These are phyloP conservation scores for Xylariales sp. DNA, from an alignment of 2,329 filamentous ascomycete genomes.

Conservation along the genomic window DNA sequence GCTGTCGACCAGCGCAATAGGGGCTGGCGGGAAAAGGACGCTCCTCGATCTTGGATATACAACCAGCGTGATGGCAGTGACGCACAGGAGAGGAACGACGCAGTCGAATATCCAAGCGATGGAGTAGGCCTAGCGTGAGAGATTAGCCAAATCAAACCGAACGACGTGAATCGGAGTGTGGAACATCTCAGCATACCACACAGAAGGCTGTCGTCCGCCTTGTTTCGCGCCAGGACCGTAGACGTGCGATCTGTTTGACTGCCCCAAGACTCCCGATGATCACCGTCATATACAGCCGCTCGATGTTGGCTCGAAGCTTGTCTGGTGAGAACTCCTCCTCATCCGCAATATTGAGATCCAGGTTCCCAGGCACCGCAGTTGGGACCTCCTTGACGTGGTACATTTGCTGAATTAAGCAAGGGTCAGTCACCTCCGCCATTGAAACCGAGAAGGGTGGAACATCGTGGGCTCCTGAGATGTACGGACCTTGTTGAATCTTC, in stretches of 20 bases:
- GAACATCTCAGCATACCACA: slow-evolving; percentile 35
- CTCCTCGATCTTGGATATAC: slow-evolving; percentile 57
- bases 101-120: slow-evolving; percentile 69
- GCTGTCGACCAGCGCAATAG: slow-evolving; percentile 65
- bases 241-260: slow-evolving; percentile 68
- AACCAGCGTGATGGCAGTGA: slow-evolving; percentile 60
- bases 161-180: not conserved
- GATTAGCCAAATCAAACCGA: not conserved
- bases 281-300: slow-evolving; percentile 78
- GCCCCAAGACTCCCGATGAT: slow-evolving; percentile 60
- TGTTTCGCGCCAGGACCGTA: slow-evolving; percentile 76
- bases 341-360: slow-evolving; percentile 77
- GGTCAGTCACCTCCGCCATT: not conserved
- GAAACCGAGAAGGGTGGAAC: no score
- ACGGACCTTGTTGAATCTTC: slow-evolving; percentile 67
- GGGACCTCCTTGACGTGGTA: slow-evolving; percentile 65
- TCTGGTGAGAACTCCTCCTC: slow-evolving; percentile 83
- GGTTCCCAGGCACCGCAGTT: slow-evolving; percentile 54
- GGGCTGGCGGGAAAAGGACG: slow-evolving; percentile 71
- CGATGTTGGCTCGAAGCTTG: slow-evolving; percentile 50
- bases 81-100: slow-evolving; percentile 57
- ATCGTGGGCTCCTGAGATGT: not conserved
- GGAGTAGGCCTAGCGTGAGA: slow-evolving; percentile 34
- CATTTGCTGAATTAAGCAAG: slow-evolving; percentile 36
- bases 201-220: slow-evolving; percentile 64